A percentile compares a stretch with the other conserved stretches of the same genome.
Evolutionary conservation across 345 rosid species (phyloP).

Genomic region (Corymbia maculata): DNA sequence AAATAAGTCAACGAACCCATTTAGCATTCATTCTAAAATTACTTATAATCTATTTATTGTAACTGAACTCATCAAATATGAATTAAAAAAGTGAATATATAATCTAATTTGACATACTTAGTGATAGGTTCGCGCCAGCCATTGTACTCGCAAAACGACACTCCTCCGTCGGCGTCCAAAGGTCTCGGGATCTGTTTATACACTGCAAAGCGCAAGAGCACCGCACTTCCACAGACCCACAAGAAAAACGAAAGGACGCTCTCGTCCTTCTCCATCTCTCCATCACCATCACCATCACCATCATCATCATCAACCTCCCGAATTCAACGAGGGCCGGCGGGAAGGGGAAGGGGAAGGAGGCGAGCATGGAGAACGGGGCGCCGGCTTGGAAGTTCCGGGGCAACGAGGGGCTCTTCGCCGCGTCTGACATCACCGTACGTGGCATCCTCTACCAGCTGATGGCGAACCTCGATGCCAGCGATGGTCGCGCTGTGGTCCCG

Average conservation of each 20-base stretch:
- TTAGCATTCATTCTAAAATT: too few relatives aligned
- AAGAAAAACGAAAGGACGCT: background rate
- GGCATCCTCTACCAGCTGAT: slow-evolving; percentile 22
- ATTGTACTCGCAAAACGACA: background rate
- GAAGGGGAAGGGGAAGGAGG: background rate
- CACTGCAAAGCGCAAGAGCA: background rate
- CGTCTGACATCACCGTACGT: slow-evolving; percentile 24
- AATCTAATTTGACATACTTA: too few relatives aligned
- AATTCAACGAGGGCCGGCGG: background rate
- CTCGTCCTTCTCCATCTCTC: too few relatives aligned
- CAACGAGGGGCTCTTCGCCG: slow-evolving; percentile 5
- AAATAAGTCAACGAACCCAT: too few relatives aligned
- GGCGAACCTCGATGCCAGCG: slow-evolving; percentile 27
- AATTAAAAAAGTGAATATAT: too few relatives aligned
- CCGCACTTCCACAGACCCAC: background rate
- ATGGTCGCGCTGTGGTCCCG: slow-evolving; percentile 24
- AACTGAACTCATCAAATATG: too few relatives aligned
- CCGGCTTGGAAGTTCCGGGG: slow-evolving; percentile 18
- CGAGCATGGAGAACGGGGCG: slow-evolving; percentile 1
- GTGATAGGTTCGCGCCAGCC: background rate
- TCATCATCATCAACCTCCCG: background rate
- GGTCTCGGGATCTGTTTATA: too few relatives aligned
- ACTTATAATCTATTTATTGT: too few relatives aligned
- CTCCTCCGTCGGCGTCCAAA: background rate
- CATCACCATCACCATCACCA: too few relatives aligned